Percentiles rank a stretch among this genome's conserved stretches.
These are phyloP conservation scores for Arthroderma sp. DNA, from an alignment of 2,329 filamentous ascomycete genomes.

Conservation along the genomic window DNA sequence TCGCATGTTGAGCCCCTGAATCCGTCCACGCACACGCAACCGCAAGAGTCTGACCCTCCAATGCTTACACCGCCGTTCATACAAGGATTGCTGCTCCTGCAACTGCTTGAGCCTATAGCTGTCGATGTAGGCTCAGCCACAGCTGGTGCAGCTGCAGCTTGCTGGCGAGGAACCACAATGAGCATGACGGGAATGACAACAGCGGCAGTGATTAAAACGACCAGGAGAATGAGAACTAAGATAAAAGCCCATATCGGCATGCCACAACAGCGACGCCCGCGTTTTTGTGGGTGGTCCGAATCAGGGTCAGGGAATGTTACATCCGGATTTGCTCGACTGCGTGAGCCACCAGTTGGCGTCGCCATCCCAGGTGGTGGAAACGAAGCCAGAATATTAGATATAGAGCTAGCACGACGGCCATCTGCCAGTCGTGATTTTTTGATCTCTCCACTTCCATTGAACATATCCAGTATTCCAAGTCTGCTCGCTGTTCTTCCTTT, in stretches of 20 bases:
- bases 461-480: constrained; percentile 38
- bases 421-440: constrained; percentile 10
- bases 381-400: constrained; percentile 52
- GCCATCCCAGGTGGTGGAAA: constrained; percentile 48
- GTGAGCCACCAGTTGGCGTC: constrained; percentile 25
- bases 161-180: constrained; percentile 44
- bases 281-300: constrained; percentile 10
- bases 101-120: constrained; percentile 46
- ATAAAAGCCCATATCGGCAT: constrained; percentile 70
- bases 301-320: constrained; percentile 10
- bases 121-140: constrained; percentile 22
- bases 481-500: constrained; percentile 57
- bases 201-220: constrained; percentile 66
- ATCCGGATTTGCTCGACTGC: constrained; percentile 6
- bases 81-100: constrained; percentile 52
- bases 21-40: constrained; percentile 78
- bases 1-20: constrained; percentile 57
- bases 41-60: constrained; percentile 54
- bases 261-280: constrained; percentile 62
- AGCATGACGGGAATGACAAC: constrained; percentile 63
- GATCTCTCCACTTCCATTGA: constrained; percentile 21
- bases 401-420: constrained; percentile 37
- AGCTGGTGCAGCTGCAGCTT: constrained; percentile 17
- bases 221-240: constrained; percentile 48
- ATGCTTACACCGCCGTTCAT: constrained; percentile 70